Evolutionary conservation across 345 rosid genomes (phyloP), one percentile per base, ranked within the genome.

Genomic region (Hevea brasiliensis): DNA sequence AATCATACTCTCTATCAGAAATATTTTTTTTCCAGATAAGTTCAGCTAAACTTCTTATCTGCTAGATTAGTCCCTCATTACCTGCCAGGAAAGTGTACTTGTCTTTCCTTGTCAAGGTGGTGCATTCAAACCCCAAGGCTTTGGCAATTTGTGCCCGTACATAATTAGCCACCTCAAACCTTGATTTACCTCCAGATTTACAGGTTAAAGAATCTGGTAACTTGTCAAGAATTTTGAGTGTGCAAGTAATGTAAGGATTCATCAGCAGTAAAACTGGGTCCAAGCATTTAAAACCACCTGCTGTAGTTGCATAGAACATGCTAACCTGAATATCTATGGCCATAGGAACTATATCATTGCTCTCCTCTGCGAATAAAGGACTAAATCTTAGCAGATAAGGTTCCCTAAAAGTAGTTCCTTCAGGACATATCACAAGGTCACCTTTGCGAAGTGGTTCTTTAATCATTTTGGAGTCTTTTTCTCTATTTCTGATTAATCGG

Each of bases 321-420:
- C 40, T 78, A 44, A 68, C 67, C 5, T 56, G 48, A 2, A 45
- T 50, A 69, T 74, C 51, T 8, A 77, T 71, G 8, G 84, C 81
- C 23, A 75, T 44, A 0, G 82, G 80, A 15, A 75, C 73, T n/a
- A 91, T 84, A 53, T 80, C 71, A 26, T 88, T 84, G 45, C 86
- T 84, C 61, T 86, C 59, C 71, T 93, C 97, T 0, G 92, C 76
- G 56, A 93, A 93, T 73, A 89, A 66, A 17, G 98, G 93, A 71
- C 97, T 90, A 77, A 92, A 90, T 57, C 97, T 75, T 9, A 90
- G 85, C 42, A 92, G 83, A 76, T 80, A 83, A 15, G 94, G 93
- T 64, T 92, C 94, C 70, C 98, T 80, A 56, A 97, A 89, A 11
- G 98, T 92, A 59, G 98, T 90, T 42, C 98, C 98, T 83, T 92